A percentile compares a stretch with the other conserved stretches of the same genome.
Conservation (phyloP, 2,329 filamentous ascomycete genomes). For the Bipolaris victoriae region DNA sequence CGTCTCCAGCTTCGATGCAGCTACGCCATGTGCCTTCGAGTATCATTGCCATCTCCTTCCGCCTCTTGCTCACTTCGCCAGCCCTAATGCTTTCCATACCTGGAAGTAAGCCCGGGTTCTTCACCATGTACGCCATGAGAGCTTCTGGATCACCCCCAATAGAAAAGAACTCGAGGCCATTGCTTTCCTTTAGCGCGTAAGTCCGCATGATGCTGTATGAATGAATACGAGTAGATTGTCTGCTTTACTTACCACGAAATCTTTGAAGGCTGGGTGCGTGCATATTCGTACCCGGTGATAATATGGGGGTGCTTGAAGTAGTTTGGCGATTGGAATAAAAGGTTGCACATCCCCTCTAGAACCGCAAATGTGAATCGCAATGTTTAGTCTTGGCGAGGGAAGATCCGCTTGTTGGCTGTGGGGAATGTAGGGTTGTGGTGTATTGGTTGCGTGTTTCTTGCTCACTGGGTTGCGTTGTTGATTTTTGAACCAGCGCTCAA, state of each 20-base stretch:
- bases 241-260: conserved; percentile 22
- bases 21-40: conserved; percentile 45
- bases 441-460: not conserved
- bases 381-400: conserved; percentile 49
- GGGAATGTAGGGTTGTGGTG: not conserved
- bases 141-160: conserved; percentile 47
- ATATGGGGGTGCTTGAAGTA: conserved; percentile 45
- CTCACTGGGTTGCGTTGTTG: conserved; percentile 9
- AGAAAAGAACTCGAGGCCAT: conserved; percentile 47
- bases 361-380: conserved; percentile 63
- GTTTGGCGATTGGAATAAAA: conserved; percentile 63
- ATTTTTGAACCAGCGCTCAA: conserved; percentile 28
- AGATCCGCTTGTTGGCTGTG: conserved; percentile 2
- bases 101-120: conserved; percentile 53
- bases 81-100: conserved; percentile 33
- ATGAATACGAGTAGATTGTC: too few species aligned
- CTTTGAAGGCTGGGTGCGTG: conserved; percentile 34
- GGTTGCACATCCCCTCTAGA: conserved; percentile 64
- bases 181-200: conserved; percentile 18
- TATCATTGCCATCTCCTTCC: conserved; percentile 36
- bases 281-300: conserved; percentile 39
- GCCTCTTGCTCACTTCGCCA: conserved; percentile 45
- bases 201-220: not conserved
- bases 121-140: conserved; percentile 61
- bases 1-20: conserved; percentile 50